phyloP scores from a whole-genome alignment of 1,139 yeast genomes.

The Nematodospora anomalae region DNA sequence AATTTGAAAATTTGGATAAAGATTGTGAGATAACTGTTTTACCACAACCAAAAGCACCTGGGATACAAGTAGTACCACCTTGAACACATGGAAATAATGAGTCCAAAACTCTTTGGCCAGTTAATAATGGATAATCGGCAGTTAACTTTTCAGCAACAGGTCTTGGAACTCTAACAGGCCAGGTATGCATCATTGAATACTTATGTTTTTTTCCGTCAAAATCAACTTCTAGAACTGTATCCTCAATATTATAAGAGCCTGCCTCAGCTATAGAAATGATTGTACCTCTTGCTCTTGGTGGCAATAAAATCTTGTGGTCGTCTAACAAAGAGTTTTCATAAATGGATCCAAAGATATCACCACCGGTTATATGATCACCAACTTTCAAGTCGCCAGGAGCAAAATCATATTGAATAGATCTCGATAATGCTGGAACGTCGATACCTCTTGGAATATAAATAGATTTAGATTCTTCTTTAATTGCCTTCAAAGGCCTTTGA shows the following conservation, averaged over 20 bases:
- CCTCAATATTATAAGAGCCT: conserved; percentile 90
- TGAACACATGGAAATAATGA: conserved; percentile 98
- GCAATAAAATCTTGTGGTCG: conserved; percentile 90
- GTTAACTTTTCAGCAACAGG: conserved; percentile 93
- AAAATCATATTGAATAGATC: conserved; percentile 82
- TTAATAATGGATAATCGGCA: conserved; percentile 91
- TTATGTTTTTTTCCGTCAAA: conserved; percentile 81
- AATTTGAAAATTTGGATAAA: conserved; percentile 93
- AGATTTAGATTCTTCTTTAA: conserved; percentile 80
- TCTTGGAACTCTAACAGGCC: conserved; percentile 99
- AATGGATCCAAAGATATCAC: conserved; percentile 93
- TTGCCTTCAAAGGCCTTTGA: conserved; percentile 95
- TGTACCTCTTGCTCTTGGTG: conserved; percentile 99
- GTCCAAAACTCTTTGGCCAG: conserved; percentile 98
- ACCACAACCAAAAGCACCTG: conserved; percentile 99
- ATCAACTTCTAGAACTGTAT: conserved; percentile 87
- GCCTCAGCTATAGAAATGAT: conserved; percentile 84
- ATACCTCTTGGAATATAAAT: conserved; percentile 99
- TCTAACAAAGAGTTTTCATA: conserved; percentile 89
- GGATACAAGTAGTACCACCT: conserved; percentile 99
- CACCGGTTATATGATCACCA: conserved; percentile 98
- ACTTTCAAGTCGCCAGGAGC: conserved; percentile 76
- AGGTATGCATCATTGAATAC: conserved; percentile 94
- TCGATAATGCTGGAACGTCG: conserved; percentile 89
- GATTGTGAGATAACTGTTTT: conserved; percentile 98